Evolutionary conservation across 129 eudicot genomes (phyloP), one percentile per base, ranked within the genome.

Genomic region (Flaveria linearis): DNA sequence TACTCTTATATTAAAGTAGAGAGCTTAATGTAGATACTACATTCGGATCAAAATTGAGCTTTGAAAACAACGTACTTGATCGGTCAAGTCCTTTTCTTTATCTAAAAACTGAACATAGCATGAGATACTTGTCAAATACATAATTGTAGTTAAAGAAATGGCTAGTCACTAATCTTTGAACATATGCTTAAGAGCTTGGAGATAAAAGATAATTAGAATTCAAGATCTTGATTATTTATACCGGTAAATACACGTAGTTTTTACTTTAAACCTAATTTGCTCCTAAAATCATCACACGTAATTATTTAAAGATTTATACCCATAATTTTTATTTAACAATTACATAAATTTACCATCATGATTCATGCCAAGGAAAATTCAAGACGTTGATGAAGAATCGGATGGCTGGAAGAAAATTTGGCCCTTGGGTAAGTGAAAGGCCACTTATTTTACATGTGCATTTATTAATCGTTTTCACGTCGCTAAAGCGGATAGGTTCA

Each of bases 391-490:
- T 47, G 43, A 49, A 9, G 51, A 41, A 80, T 80, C 84, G 79
- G 70, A 80, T 8, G 84, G 76, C 46, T 80, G 58, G 80, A 42
- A 57, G 22, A 45, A 80, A 80, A 71, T 1, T 36, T 13, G 84
- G 84, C 84, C 74, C 70, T 80, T 80, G 80, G 70, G 71, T 28
- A 22, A 67, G 65, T 58, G 51, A 36, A 80, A 80, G 80, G 84
- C 11, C 80, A 74, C 7, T 25, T 18, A 53, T 56, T 52, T 4
- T 6, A 73, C 75, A 53, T 65, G 82, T 78, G 78, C 73, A n/a
- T 42, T 25, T 11, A 80, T 73, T 66, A 58, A 80, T 80, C 83
- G 83, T 80, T 80, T 80, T 64, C 73, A 41, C 18, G 66, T 62
- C 33, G 78, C 45, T 39, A 65, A 50, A 62, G 17, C 4, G 9